Evolutionary conservation across 176 grass and related monocot species (phyloP).

Genomic region (Zea luxurians): DNA sequence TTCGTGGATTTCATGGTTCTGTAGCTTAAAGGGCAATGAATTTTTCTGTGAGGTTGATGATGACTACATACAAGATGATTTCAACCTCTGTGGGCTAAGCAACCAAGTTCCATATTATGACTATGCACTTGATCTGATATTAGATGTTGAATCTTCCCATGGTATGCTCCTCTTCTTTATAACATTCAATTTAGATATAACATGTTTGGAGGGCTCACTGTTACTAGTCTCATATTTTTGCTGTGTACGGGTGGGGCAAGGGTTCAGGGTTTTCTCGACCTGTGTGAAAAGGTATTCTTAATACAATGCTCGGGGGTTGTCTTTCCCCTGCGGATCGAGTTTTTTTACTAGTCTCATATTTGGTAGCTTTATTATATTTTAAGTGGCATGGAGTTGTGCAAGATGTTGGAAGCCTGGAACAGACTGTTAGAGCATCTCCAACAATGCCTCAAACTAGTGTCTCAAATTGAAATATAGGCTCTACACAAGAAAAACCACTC

Average conservation of each 20-base stretch:
- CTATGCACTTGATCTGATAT: conserved; percentile 85
- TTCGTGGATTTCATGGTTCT: conserved; percentile 93
- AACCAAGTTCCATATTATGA: conserved; percentile 81
- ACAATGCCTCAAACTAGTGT: too few species aligned
- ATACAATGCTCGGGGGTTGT: too few species aligned
- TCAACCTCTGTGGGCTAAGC: conserved; percentile 78
- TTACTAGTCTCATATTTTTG: background rate
- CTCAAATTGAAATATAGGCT: too few species aligned
- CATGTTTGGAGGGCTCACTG: background rate
- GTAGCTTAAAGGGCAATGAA: conserved; percentile 72
- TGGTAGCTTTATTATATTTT: background rate
- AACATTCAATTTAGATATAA: conserved; percentile 19
- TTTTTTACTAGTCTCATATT: background rate
- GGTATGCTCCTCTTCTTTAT: conserved; percentile 42
- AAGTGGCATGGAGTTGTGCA: background rate
- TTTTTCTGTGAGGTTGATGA: conserved; percentile 90
- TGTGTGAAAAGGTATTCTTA: too few species aligned
- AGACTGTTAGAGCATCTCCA: too few species aligned
- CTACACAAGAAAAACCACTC: too few species aligned
- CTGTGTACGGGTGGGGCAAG: too few species aligned
- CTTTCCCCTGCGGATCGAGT: too few species aligned
- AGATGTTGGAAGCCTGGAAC: background rate
- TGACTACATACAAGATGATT: conserved; percentile 87
- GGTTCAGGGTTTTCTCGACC: too few species aligned
- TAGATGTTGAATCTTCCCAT: conserved; percentile 79